Evolutionary conservation across 345 rosid species (phyloP).

Genomic region (Populus simonii): DNA sequence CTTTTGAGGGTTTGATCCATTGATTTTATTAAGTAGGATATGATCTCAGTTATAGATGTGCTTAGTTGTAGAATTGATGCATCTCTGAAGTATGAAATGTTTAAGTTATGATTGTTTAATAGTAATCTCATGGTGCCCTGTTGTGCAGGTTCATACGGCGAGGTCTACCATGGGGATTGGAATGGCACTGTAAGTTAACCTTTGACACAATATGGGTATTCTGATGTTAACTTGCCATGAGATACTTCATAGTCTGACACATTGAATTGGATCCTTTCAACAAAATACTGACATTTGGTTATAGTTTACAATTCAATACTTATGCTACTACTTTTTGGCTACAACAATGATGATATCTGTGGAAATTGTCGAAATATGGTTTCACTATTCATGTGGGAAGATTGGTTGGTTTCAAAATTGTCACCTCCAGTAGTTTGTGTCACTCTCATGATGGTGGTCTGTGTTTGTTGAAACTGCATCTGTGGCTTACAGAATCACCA

Average conservation of each 20-base stretch:
- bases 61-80: background rate
- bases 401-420: background rate
- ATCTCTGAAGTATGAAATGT: conserved; percentile 2
- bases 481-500: background rate
- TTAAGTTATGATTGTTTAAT: conserved; percentile 1
- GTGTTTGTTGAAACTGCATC: background rate
- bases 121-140: conserved; percentile 9
- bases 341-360: background rate
- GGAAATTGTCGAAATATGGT: background rate
- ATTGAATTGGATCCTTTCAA: background rate
- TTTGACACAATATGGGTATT: background rate
- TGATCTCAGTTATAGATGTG: too few species aligned
- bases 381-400: background rate
- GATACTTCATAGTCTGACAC: background rate
- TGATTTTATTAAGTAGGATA: background rate
- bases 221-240: background rate
- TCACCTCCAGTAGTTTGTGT: background rate
- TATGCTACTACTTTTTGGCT: background rate
- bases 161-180: conserved; percentile 89
- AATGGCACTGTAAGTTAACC: conserved; percentile 82
- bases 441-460: background rate
- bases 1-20: background rate
- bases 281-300: background rate
- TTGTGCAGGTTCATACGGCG: conserved; percentile 87
- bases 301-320: background rate